Conservation (phyloP, 1,284 basidiomycete genomes). For the Nidula niveotomentosa region DNA sequence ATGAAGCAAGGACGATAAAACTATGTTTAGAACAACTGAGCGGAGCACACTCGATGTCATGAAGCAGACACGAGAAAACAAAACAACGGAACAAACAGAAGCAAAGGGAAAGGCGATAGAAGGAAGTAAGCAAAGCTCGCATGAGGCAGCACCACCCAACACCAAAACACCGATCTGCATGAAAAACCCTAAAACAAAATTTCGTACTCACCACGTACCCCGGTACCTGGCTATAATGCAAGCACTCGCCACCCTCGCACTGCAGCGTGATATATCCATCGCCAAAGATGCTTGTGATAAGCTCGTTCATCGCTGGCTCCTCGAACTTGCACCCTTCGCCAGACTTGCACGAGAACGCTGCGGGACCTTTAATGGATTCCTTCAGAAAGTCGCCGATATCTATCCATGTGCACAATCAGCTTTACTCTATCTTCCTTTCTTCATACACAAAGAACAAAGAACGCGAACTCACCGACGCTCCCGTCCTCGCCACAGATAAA, state of each 20-base stretch:
- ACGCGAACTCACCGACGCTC: conserved; percentile 74
- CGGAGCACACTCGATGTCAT: too few relatives aligned
- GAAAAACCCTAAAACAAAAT: too few relatives aligned
- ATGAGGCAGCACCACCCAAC: too few relatives aligned
- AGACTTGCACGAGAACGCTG: conserved; percentile 81
- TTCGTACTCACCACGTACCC: conserved; percentile 71
- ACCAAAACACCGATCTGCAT: too few relatives aligned
- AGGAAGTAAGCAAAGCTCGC: too few relatives aligned
- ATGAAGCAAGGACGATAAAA: too few relatives aligned
- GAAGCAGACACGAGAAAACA: too few relatives aligned
- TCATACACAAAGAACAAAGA: too few relatives aligned
- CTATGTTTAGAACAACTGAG: too few relatives aligned
- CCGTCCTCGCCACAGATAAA: conserved; percentile 97
- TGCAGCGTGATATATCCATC: conserved; percentile 87
- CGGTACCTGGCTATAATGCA: conserved; percentile 93
- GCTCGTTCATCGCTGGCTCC: conserved; percentile 94
- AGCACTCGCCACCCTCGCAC: conserved; percentile 90
- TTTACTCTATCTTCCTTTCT: not conserved
- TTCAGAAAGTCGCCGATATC: conserved; percentile 94
- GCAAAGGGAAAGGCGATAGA: too few relatives aligned
- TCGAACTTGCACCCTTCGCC: conserved; percentile 84
- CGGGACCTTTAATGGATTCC: conserved; percentile 91
- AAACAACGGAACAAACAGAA: too few relatives aligned
- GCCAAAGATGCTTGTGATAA: conserved; percentile 94
- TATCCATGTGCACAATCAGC: conserved; percentile 21